Base-by-base conservation (phyloP, 202 grass and related monocot species). In the Dendrocalamus latiflorus region DNA sequence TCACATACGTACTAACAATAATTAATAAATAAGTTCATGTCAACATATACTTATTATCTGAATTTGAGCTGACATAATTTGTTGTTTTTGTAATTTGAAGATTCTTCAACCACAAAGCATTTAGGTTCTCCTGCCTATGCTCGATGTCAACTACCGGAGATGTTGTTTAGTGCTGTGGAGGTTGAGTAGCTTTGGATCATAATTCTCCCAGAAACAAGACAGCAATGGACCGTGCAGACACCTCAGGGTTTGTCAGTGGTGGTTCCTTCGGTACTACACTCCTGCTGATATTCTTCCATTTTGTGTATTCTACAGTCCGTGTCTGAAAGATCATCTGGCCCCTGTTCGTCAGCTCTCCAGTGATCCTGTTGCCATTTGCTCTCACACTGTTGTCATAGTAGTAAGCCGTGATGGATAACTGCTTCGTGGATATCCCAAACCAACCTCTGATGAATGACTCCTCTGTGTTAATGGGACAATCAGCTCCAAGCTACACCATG, bases 211-310 rank as follows among this genome's bases (percentile, higher is more conserved):
- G 50, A 65, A 56, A 68, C 75, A 39, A 78, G 36, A 25, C 49
- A 67, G 66, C 24, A 61, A 94, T 94, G 92, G 92, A 94, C 77
- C 85, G 89, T 68, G 92, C 89, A 67, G 92, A 94, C 72, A 94
- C 89, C 16, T 89, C 92, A 17, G 92, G 92, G 8, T 94, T 94
- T 91, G 92, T 94, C 26, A 94, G 92, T 85, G 89, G 92, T 85
- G 92, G 92, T 76, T 83, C 51, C 61, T 88, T 86, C 77, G 79
- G 79, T 49, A 87, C 82, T 77, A 85, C 68, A 28, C 89, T 89
- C 33, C 77, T 94, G 24, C 49, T 88, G 45, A 90, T 86, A 39
- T 94, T 91, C 82, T 94, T 94, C 84, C 92, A 94, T 89, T 94
- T 94, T 18, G 87, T 80, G 39, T 91, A 91, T 79, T 89, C 81